phyloP scores from a whole-genome alignment of 345 rosid species.

The Excoecaria cochinchinensis region DNA sequence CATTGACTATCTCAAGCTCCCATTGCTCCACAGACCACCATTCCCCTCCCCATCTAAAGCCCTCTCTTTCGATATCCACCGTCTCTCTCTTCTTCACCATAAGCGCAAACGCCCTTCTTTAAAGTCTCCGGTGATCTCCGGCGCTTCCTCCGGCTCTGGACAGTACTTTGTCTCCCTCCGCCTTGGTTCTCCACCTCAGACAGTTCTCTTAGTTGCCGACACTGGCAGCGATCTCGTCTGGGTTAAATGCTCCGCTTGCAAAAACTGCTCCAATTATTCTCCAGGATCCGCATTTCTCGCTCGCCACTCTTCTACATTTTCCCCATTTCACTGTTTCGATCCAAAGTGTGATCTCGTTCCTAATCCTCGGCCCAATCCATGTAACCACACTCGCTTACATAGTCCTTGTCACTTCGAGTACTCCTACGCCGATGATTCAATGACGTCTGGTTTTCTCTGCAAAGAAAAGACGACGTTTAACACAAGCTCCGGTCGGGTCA shows the following conservation, averaged over 20 bases:
- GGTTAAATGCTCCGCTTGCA: constrained; percentile 83
- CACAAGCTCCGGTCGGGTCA: constrained; percentile 47
- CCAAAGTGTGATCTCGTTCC: constrained; percentile 54
- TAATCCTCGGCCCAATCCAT: constrained; percentile 43
- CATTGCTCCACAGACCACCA: constrained; percentile 53
- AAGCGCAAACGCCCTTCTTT: constrained; percentile 24
- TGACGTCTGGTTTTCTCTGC: constrained; percentile 63
- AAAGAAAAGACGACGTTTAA: constrained; percentile 57
- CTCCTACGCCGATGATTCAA: constrained; percentile 68
- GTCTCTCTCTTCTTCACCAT: constrained; percentile 31
- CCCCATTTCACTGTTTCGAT: constrained; percentile 68
- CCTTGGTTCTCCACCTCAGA: constrained; percentile 78
- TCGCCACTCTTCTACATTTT: constrained; percentile 74
- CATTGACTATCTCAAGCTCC: constrained; percentile 54
- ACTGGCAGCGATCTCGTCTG: constrained; percentile 91
- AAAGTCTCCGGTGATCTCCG: constrained; percentile 66
- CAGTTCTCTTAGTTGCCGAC: constrained; percentile 65
- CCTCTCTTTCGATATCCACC: constrained; percentile 46
- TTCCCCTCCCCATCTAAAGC: constrained; percentile 42
- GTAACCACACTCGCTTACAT: constrained; percentile 61
- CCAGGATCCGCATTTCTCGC: constrained; percentile 65
- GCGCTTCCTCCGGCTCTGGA: constrained; percentile 74
- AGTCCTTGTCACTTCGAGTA: constrained; percentile 79
- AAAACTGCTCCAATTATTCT: constrained; percentile 45
- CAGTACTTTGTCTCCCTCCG: constrained; percentile 78